Percentiles rank a stretch among this genome's conserved stretches.
phyloP scores from a whole-genome alignment of 345 rosid genomes.

The Passiflora organensis region DNA sequence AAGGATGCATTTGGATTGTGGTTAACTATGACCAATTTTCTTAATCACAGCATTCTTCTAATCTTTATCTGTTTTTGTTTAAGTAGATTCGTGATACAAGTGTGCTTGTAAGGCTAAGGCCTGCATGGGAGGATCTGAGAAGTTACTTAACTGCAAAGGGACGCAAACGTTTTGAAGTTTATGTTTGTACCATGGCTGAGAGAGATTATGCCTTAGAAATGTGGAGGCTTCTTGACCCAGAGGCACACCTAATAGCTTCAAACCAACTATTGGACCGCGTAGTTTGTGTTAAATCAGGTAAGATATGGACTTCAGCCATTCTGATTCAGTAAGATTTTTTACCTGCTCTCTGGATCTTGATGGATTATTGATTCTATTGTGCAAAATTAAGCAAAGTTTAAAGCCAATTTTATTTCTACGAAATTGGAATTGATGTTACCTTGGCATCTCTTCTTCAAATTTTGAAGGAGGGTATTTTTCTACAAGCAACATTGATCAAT shows the following conservation, averaged over 20 bases:
- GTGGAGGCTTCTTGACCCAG: constrained; percentile 99
- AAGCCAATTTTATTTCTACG: background rate
- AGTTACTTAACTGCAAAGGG: constrained; percentile 89
- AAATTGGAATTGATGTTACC: background rate
- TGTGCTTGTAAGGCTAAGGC: constrained; percentile 96
- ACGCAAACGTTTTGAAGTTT: constrained; percentile 95
- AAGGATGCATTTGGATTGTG: background rate
- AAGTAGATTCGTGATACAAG: constrained; percentile 92
- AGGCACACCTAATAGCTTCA: constrained; percentile 62
- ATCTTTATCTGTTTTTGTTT: constrained; percentile 17
- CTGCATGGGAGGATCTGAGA: constrained; percentile 97
- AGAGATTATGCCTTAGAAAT: constrained; percentile 98
- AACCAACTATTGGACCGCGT: constrained; percentile 76
- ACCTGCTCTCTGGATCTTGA: constrained; percentile 2
- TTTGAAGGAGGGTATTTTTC: background rate
- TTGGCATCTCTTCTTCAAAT: constrained; percentile 8
- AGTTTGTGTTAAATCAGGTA: constrained; percentile 93
- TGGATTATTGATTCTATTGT: background rate
- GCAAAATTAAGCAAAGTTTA: background rate
- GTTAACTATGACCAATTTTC: background rate
- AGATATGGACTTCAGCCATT: constrained; percentile 8
- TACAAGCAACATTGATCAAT: background rate
- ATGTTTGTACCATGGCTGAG: constrained; percentile 99
- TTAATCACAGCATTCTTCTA: background rate
- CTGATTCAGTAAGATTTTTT: background rate